Evolutionary conservation across 2,329 filamentous ascomycete genomes (phyloP).

Genomic region (Cordyceps tenuipes): DNA sequence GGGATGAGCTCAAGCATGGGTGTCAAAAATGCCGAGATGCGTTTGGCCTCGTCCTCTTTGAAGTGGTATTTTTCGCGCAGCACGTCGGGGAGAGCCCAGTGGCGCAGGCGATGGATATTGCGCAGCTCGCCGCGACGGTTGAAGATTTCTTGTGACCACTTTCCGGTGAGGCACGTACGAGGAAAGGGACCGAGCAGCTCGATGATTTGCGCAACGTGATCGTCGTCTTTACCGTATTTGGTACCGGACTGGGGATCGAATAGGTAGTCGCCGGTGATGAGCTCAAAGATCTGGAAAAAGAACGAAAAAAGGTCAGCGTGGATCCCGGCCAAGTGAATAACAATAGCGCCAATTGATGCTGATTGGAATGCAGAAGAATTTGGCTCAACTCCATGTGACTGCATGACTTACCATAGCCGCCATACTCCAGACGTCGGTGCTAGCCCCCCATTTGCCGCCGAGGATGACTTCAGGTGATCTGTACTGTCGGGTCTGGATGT

Average conservation of each 20-base stretch:
- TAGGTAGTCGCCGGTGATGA: slow-evolving; percentile 96
- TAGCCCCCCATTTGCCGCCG: slow-evolving; percentile 97
- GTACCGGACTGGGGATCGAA: slow-evolving; percentile 98
- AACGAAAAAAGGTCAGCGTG: not conserved
- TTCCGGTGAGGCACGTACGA: slow-evolving; percentile 83
- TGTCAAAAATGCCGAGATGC: slow-evolving; percentile 70
- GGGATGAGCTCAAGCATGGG: slow-evolving; percentile 90
- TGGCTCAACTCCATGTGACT: not conserved
- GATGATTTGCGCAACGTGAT: slow-evolving; percentile 98
- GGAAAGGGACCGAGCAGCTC: slow-evolving; percentile 91
- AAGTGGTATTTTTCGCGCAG: slow-evolving; percentile 97
- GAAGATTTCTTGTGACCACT: slow-evolving; percentile 98
- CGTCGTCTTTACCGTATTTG: slow-evolving; percentile 98
- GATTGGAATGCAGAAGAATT: no score
- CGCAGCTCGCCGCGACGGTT: slow-evolving; percentile 94
- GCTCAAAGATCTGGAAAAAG: slow-evolving; percentile 69
- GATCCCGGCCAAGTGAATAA: not conserved
- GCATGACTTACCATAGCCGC: slow-evolving; percentile 77
- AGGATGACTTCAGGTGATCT: slow-evolving; percentile 94
- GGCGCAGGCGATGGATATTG: slow-evolving; percentile 91
- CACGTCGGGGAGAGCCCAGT: slow-evolving; percentile 92
- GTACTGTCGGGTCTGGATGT: slow-evolving; percentile 97
- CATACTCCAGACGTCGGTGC: slow-evolving; percentile 99
- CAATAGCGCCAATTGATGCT: no score
- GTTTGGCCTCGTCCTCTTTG: slow-evolving; percentile 68